These are phyloP conservation scores for Hanseniaspora hatyaiensis DNA, from an alignment of 805 yeast genomes.

Conservation along the genomic window DNA sequence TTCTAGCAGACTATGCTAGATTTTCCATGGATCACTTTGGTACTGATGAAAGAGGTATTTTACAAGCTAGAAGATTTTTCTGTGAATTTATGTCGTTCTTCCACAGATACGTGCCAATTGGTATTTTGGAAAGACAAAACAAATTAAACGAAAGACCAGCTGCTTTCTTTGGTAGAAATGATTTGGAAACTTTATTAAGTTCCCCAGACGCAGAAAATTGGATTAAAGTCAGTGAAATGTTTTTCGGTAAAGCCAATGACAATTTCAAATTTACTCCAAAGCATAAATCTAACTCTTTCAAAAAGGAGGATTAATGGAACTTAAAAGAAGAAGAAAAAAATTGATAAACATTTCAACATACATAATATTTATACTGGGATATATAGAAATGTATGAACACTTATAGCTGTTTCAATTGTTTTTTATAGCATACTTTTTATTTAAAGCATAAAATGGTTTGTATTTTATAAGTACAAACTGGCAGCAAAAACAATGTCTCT, in stretches of 20 bases:
- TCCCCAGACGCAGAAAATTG: conserved; percentile 81
- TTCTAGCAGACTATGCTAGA: conserved; percentile 54
- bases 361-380: not conserved
- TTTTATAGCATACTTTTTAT: too few relatives aligned
- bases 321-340: too few relatives aligned
- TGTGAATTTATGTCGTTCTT: conserved; percentile 92
- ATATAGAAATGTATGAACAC: too few relatives aligned
- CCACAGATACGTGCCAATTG: conserved; percentile 89
- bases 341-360: too few relatives aligned
- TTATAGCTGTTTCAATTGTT: too few relatives aligned
- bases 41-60: conserved; percentile 85
- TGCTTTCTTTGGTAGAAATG: conserved; percentile 83
- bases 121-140: conserved; percentile 83
- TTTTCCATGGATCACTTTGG: conserved; percentile 97
- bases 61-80: conserved; percentile 74
- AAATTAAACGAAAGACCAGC: conserved; percentile 89
- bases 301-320: conserved; percentile 5
- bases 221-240: conserved; percentile 92
- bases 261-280: conserved; percentile 76
- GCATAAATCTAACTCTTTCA: conserved; percentile 78
- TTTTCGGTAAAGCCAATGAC: conserved; percentile 73
- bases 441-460: conserved; percentile 8
- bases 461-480: conserved; percentile 56
- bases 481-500: conserved; percentile 97
- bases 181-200: conserved; percentile 79